Conservation (phyloP, 257 asterid species). For the Primulina eburnea region DNA sequence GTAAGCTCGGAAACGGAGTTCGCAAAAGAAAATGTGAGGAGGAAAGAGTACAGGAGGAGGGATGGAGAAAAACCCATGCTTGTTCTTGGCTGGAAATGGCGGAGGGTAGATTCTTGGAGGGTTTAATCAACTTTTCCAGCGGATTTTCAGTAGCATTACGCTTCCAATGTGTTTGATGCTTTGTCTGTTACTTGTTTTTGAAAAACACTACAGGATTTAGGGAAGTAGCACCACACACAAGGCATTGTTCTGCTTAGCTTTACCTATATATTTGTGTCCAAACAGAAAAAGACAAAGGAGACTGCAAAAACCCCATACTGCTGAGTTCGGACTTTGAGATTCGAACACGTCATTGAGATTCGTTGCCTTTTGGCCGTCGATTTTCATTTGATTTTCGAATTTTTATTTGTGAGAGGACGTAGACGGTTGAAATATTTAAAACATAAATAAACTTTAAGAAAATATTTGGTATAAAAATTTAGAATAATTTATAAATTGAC, state of each 20-base stretch:
- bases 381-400: background rate
- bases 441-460: no score
- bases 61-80: slow-evolving; percentile 43
- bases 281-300: slow-evolving; percentile 33
- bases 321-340: slow-evolving; percentile 17
- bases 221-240: slow-evolving; percentile 16
- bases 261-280: slow-evolving; percentile 17
- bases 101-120: background rate
- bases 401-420: background rate
- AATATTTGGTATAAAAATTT: no score
- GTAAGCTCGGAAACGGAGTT: slow-evolving; percentile 44
- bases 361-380: slow-evolving; percentile 26
- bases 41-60: slow-evolving; percentile 30
- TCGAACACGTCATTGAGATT: slow-evolving; percentile 14
- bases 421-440: no score
- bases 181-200: slow-evolving; percentile 26
- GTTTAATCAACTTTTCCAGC: background rate
- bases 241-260: slow-evolving; percentile 21
- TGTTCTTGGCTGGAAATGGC: slow-evolving; percentile 1
- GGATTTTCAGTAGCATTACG: slow-evolving; percentile 20
- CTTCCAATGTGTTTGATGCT: slow-evolving; percentile 23
- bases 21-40: slow-evolving; percentile 34
- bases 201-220: slow-evolving; percentile 17
- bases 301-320: slow-evolving; percentile 25
- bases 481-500: no score